Evolutionary conservation across 2,329 filamentous ascomycete species (phyloP), one percentile per base, ranked within the genome.

Genomic region (Pseudocercospora pini-densiflorae): DNA sequence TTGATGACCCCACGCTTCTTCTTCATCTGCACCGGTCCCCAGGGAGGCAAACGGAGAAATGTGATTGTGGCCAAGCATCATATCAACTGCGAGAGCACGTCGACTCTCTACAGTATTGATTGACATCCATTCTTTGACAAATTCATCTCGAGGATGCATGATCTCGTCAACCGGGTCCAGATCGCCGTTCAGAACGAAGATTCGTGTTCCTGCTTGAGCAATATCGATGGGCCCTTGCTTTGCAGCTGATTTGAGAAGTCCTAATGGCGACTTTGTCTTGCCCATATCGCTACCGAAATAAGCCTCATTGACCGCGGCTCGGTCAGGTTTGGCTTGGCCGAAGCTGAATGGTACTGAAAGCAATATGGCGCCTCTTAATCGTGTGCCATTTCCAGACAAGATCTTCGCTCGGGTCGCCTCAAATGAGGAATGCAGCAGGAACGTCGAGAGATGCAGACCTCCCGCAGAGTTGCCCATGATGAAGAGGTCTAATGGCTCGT

Each of bases 391-490:
- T 5, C 69, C 70, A 8, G 16, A 64, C 3, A 70, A 47, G 6
- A 75, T 58, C 23, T 66, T 68, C 19, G 59, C 60, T 61, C 73
- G 62, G 4, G 72, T 72, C 7, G 54, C 54, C 4, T 63, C 62
- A 58, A 72, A 73, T 9, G 59, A 62, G 9, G 74, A 49, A 12
- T 77, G 62, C 2, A 81, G 70, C 19, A 81, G 70, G 59, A 77
- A 81, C 0, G 79, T 81, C 0, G 76, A 62, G 21, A 76, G 63
- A 61, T 82, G 79, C 8, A 80, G 75, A 23, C 79, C 80, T 8
- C 80, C 80, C 1, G 79, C 80, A 3, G 80, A 81, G 65, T 81
- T 81, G 0, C 80, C 80, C 70, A 81, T 71, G 12, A 81, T 61
- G 63, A 77, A 78, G 1, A 82, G 57, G 62, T 81, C 76, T 29